Evolutionary conservation across 345 rosid species (phyloP).

Genomic region (Mercurialis annua): DNA sequence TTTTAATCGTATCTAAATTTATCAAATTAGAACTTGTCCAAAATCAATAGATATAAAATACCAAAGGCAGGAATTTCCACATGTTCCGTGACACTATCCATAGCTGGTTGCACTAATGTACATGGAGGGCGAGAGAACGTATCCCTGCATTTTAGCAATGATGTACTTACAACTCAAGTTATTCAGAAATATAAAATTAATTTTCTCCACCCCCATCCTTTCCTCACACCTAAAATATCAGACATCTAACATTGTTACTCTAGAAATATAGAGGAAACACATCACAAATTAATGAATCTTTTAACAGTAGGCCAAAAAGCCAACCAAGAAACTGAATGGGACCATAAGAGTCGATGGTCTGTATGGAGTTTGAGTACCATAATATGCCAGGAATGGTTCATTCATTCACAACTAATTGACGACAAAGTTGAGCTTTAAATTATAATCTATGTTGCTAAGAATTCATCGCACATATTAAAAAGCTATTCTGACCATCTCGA

Average conservation of each 20-base stretch:
- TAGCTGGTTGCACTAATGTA: slow-evolving; percentile 90
- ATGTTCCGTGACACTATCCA: slow-evolving; percentile 50
- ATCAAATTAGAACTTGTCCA: not conserved
- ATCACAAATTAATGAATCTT: not conserved
- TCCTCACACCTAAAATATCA: not conserved
- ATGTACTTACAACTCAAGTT: too few species aligned
- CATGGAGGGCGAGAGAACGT: slow-evolving; percentile 79
- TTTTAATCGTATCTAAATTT: not conserved
- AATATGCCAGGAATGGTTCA: too few species aligned
- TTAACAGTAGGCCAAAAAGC: not conserved
- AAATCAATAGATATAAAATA: slow-evolving; percentile 23
- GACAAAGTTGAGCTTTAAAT: too few species aligned
- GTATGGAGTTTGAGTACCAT: too few species aligned
- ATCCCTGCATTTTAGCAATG: slow-evolving; percentile 66
- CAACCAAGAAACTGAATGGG: not conserved
- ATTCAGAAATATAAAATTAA: not conserved
- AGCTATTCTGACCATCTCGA: too few species aligned
- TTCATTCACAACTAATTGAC: too few species aligned
- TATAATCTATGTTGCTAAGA: too few species aligned
- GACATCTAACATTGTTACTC: not conserved
- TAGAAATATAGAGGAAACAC: not conserved
- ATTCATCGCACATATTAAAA: too few species aligned
- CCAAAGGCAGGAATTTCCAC: slow-evolving; percentile 73
- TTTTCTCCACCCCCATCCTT: not conserved
- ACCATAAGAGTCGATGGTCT: too few species aligned